A percentile compares a stretch with the other conserved stretches of the same genome.
phyloP scores from a whole-genome alignment of 306 rosid genomes.

The Hippophae rhamnoides region DNA sequence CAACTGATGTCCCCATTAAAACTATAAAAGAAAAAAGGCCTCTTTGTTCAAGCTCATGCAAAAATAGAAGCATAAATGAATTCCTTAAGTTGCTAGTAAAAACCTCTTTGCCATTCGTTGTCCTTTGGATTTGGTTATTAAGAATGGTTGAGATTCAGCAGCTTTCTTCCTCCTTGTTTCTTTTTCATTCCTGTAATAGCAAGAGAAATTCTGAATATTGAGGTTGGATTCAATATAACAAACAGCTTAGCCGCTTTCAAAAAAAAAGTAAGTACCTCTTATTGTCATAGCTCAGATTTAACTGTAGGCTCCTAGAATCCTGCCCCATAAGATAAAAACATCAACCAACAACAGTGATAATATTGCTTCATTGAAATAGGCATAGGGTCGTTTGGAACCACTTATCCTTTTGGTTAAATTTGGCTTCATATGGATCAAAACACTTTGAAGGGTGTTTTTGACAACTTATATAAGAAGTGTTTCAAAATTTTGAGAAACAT shows the following conservation, averaged over 20 bases:
- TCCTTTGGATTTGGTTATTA: slow-evolving; percentile 32
- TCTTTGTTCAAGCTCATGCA: slow-evolving; percentile 3
- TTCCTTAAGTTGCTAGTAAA: slow-evolving; percentile 7
- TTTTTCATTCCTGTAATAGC: slow-evolving; percentile 25
- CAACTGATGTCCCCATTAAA: slow-evolving; percentile 22
- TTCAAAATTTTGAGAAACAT: too few species aligned
- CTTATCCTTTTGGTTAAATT: too few species aligned
- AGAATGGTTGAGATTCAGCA: slow-evolving; percentile 22
- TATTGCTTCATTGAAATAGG: too few species aligned
- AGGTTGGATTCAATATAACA: slow-evolving; percentile 20
- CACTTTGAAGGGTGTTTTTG: too few species aligned
- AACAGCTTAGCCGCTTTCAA: slow-evolving; percentile 6
- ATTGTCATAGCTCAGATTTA: slow-evolving; percentile 22
- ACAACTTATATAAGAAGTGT: too few species aligned
- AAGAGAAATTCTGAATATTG: slow-evolving; percentile 3
- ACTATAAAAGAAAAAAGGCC: slow-evolving; percentile 17
- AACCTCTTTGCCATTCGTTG: slow-evolving; percentile 40
- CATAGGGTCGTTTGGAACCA: too few species aligned
- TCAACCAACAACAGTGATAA: background rate
- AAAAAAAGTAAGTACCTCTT: slow-evolving; percentile 37
- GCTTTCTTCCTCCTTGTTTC: slow-evolving; percentile 27
- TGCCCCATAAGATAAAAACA: slow-evolving; percentile 10
- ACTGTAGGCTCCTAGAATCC: slow-evolving; percentile 36
- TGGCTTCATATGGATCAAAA: too few species aligned
- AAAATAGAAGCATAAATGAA: slow-evolving; percentile 4